These are phyloP conservation scores for Cryptococcus wingfieldii DNA, from an alignment of 1,284 basidiomycete genomes.

Conservation along the genomic window DNA sequence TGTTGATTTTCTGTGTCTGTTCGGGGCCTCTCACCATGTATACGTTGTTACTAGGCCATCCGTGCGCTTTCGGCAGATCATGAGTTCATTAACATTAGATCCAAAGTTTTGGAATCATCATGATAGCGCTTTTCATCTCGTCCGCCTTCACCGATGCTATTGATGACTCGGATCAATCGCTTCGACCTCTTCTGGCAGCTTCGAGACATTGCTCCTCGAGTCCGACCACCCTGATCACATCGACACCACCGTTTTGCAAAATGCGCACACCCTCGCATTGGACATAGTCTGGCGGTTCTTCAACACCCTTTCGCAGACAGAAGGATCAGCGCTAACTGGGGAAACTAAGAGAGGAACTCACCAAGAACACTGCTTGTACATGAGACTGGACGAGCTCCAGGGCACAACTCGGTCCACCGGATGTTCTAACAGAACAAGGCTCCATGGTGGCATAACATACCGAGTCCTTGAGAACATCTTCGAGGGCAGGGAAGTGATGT, in stretches of 20 bases:
- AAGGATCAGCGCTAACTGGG: neutral
- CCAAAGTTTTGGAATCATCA: too few relatives aligned
- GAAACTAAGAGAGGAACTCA: slow-evolving; percentile 17
- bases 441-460: slow-evolving; percentile 89
- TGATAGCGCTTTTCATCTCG: too few relatives aligned
- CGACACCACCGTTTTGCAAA: slow-evolving; percentile 68
- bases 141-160: too few relatives aligned
- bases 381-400: slow-evolving; percentile 72
- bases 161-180: neutral
- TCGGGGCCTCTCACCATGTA: too few relatives aligned
- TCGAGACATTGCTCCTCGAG: slow-evolving; percentile 66
- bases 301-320: slow-evolving; percentile 57
- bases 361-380: slow-evolving; percentile 72
- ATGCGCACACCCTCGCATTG: slow-evolving; percentile 80
- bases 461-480: slow-evolving; percentile 54
- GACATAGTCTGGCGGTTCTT: slow-evolving; percentile 94
- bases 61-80: too few relatives aligned
- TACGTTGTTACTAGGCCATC: too few relatives aligned
- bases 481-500: slow-evolving; percentile 37
- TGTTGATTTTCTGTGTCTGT: too few relatives aligned
- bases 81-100: too few relatives aligned
- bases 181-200: slow-evolving; percentile 60
- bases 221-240: slow-evolving; percentile 69
- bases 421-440: slow-evolving; percentile 87
- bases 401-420: slow-evolving; percentile 80